These are phyloP conservation scores for Begonia fuchsioides DNA, from an alignment of 306 rosid species.

Conservation along the genomic window DNA sequence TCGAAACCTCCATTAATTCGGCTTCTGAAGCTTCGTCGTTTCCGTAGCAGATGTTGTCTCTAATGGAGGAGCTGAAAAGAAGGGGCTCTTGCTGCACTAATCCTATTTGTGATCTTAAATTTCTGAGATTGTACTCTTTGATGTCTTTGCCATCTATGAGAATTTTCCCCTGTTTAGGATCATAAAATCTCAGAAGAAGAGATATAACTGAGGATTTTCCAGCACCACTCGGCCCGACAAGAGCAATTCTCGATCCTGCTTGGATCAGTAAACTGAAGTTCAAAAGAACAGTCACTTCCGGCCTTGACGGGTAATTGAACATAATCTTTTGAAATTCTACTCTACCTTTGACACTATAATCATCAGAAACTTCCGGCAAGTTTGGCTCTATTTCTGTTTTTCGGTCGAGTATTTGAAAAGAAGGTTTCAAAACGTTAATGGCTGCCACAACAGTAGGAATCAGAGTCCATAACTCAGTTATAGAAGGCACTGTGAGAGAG, in stretches of 20 bases:
- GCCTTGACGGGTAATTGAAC: constrained; percentile 64
- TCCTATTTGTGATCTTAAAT: constrained; percentile 66
- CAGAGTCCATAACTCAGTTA: constrained; percentile 76
- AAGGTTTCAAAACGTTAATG: constrained; percentile 55
- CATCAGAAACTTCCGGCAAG: constrained; percentile 27
- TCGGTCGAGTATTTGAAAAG: constrained; percentile 63
- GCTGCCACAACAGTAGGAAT: constrained; percentile 80
- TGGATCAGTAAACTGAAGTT: constrained; percentile 56
- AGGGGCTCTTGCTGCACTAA: constrained; percentile 84
- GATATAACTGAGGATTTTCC: constrained; percentile 72
- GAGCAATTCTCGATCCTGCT: constrained; percentile 57
- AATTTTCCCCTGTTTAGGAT: constrained; percentile 46
- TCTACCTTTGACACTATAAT: constrained; percentile 35
- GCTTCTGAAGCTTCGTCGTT: constrained; percentile 45
- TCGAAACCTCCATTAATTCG: constrained; percentile 52
- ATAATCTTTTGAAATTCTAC: constrained; percentile 43
- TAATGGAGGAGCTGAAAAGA: constrained; percentile 61
- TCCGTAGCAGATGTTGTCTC: constrained; percentile 66
- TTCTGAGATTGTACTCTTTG: constrained; percentile 55
- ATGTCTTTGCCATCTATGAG: constrained; percentile 55
- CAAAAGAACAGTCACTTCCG: constrained; percentile 41
- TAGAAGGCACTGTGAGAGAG: constrained; percentile 88
- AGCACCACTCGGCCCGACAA: constrained; percentile 80
- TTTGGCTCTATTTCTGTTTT: constrained; percentile 62
- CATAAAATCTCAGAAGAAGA: constrained; percentile 65